Base-by-base conservation (phyloP, 108 stramenopile genomes). In the Pseudonitzschia delicatissima region DNA sequence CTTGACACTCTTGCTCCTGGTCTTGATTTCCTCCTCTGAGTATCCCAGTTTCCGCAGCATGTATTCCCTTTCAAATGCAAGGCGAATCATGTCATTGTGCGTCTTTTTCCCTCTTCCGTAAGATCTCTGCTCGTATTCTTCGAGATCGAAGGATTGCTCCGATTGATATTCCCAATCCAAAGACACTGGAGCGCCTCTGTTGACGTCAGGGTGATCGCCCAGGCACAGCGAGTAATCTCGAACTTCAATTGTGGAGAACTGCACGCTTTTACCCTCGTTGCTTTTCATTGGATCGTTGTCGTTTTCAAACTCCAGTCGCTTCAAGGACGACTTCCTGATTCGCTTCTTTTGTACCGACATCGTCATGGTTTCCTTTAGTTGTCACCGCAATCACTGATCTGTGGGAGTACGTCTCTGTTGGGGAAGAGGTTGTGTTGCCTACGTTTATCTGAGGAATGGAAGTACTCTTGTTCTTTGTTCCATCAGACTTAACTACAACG, bases 171-270 rank as follows among this genome's bases (percentile, higher is more conserved):
- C 61, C 74, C 74, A 75, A 36, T 55, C 67, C 9, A 75, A 44
- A 5, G 67, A 39, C 4, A 75, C 13, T 3, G 74, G 74, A 18
- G 48, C 62, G 1, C 78, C 78, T 13, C 45, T 20, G 3, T 40
- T 57, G 21, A 39, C 62, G n/a, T 27, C 45, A 8, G 78, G 78
- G 27, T 79, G 64, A 35, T 79, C 78, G 12, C 78, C 78, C 25
- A 70, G 45, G 13, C 55, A 65, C 25, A 75, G 23, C 5, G 69
- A 39, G 49, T 75, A 71, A 33, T 74, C 64, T 45, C 78, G 23
- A 12, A 79, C 57, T 75, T 74, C 68, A 21, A 79, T 57, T 21
- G 67, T 57, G 12, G 71, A 29, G 26, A 77, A 77, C 13, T 35
- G 61, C 26, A 77, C 64, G 20, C 32, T 61, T 11, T 61, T 37